Percentiles rank a stretch among this genome's conserved stretches.
Conservation (phyloP, 768 basidiomycete genomes). For the Suillus decipiens region DNA sequence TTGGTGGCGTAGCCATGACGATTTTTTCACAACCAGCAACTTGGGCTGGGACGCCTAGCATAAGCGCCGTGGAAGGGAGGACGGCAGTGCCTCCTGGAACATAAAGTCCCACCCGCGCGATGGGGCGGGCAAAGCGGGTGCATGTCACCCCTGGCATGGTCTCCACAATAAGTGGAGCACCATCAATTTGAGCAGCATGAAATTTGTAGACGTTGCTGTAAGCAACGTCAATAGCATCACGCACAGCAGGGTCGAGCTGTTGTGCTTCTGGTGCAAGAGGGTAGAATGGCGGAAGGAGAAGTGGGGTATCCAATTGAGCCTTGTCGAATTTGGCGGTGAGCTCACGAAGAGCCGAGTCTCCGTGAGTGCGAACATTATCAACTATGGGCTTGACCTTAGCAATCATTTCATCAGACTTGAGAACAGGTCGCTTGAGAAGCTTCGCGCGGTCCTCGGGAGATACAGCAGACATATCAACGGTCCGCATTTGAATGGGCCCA, state of each 20-base stretch:
- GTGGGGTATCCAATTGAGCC: slow-evolving; percentile 64
- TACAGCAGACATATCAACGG: slow-evolving; percentile 54
- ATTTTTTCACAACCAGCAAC: slow-evolving; percentile 93
- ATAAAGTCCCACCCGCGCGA: slow-evolving; percentile 94
- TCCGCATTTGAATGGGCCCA: slow-evolving; percentile 76
- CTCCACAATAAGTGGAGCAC: slow-evolving; percentile 75
- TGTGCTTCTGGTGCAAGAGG: slow-evolving; percentile 49
- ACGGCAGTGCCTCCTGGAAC: slow-evolving; percentile 97
- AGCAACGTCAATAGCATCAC: slow-evolving; percentile 83
- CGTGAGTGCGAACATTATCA: slow-evolving; percentile 76
- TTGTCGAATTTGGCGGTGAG: slow-evolving; percentile 95
- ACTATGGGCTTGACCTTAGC: slow-evolving; percentile 93
- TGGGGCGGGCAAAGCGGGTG: slow-evolving; percentile 92
- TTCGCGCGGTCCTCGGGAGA: slow-evolving; percentile 56
- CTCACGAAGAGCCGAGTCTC: slow-evolving; percentile 85
- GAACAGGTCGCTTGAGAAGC: slow-evolving; percentile 86
- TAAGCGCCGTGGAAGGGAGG: slow-evolving; percentile 93
- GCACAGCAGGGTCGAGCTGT: slow-evolving; percentile 61
- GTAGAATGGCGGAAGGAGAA: slow-evolving; percentile 78
- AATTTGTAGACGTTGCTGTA: slow-evolving; percentile 92
- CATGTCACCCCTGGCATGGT: slow-evolving; percentile 99
- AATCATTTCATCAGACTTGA: slow-evolving; percentile 65
- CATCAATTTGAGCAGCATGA: slow-evolving; percentile 85
- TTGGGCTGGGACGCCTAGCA: slow-evolving; percentile 97
- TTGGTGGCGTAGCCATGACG: slow-evolving; percentile 94